Evolutionary conservation across 305 asterid genomes (phyloP).

Genomic region (Solanum hybrid): DNA sequence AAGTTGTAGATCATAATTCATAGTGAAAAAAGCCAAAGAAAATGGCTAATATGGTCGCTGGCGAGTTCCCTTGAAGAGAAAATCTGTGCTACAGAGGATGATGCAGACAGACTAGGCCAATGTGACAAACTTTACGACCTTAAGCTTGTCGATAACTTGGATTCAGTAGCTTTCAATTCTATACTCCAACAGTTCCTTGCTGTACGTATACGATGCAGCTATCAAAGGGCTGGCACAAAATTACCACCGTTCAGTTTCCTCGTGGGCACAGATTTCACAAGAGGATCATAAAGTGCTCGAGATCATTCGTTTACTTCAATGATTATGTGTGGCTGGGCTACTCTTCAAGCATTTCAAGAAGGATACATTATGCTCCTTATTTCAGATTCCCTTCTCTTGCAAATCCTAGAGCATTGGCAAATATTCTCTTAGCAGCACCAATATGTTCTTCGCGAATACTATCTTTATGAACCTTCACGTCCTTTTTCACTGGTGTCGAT

Average conservation of each 20-base stretch:
- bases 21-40: neutral
- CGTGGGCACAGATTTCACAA: neutral
- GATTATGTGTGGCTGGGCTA: neutral
- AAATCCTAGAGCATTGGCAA: constrained; percentile 78
- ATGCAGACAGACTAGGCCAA: neutral
- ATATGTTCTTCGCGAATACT: constrained; percentile 47
- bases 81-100: neutral
- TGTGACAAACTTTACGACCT: neutral
- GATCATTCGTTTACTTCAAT: neutral
- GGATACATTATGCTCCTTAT: neutral
- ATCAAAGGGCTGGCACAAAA: neutral
- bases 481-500: constrained; percentile 17
- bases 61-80: neutral
- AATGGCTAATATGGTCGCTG: neutral
- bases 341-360: constrained; percentile 7
- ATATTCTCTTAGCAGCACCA: constrained; percentile 90
- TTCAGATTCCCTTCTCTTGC: constrained; percentile 27
- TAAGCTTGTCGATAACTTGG: neutral
- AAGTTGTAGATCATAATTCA: neutral
- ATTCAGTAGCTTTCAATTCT: neutral
- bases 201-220: neutral
- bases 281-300: neutral
- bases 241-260: neutral
- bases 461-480: constrained; percentile 19
- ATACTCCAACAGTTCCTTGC: neutral